phyloP scores from a whole-genome alignment of 139 green algal species.

The Nannochloris sp. region DNA sequence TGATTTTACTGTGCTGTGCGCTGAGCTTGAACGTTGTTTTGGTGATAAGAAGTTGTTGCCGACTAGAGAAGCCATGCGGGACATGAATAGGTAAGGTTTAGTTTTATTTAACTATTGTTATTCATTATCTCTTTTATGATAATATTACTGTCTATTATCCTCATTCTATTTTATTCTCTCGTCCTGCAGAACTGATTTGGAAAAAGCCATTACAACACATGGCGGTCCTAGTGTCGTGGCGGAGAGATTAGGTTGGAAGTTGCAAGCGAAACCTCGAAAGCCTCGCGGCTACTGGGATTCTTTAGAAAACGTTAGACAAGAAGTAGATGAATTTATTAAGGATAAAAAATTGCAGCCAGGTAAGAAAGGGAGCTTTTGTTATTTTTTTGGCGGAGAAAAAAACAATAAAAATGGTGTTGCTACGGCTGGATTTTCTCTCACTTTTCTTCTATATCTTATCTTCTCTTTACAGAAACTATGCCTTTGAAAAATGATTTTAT shows the following conservation, averaged over 20 bases:
- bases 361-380: neutral
- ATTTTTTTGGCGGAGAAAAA: neutral
- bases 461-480: conserved; percentile 22
- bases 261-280: conserved; percentile 22
- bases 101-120: neutral
- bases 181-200: conserved; percentile 30
- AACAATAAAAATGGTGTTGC: neutral
- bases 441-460: neutral
- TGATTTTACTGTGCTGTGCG: conserved; percentile 29
- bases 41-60: conserved; percentile 26
- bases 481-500: conserved; percentile 37
- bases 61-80: conserved; percentile 20
- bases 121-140: too few species aligned
- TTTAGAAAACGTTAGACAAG: conserved; percentile 31
- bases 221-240: conserved; percentile 34
- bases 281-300: conserved; percentile 50
- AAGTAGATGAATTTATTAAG: conserved; percentile 43
- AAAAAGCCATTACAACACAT: conserved; percentile 46
- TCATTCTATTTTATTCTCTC: neutral
- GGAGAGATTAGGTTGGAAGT: conserved; percentile 38
- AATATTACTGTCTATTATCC: neutral
- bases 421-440: neutral
- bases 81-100: conserved; percentile 11
- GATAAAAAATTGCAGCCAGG: conserved; percentile 18
- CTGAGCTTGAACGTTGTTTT: conserved; percentile 39